phyloP scores from a whole-genome alignment of 441 rosid species.

The Gossypium gossypioides region DNA sequence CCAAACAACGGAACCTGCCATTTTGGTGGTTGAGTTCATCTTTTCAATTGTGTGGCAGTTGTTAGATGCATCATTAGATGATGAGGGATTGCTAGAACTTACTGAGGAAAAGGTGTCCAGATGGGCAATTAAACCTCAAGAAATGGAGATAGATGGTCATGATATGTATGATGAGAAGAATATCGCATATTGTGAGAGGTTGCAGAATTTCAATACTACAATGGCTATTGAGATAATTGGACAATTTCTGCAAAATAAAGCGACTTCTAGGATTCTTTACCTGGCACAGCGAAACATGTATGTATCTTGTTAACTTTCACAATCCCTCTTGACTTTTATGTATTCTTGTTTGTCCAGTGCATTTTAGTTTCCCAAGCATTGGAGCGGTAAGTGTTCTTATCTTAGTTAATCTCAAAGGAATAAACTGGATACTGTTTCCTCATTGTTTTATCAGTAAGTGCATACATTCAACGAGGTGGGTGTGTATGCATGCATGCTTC shows the following conservation, averaged over 20 bases:
- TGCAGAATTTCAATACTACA: slow-evolving; percentile 43
- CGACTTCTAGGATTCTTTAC: slow-evolving; percentile 48
- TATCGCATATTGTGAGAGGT: slow-evolving; percentile 33
- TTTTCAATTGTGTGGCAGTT: slow-evolving; percentile 49
- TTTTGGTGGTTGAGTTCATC: slow-evolving; percentile 40
- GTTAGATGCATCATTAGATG: slow-evolving; percentile 53
- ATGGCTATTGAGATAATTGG: slow-evolving; percentile 54
- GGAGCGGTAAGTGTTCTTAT: background rate
- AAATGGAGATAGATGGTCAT: slow-evolving; percentile 47
- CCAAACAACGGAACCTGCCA: slow-evolving; percentile 43
- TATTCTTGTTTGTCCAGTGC: background rate
- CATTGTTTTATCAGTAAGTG: background rate
- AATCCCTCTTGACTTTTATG: slow-evolving; percentile 1
- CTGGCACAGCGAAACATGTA: slow-evolving; percentile 51
- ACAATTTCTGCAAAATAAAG: slow-evolving; percentile 41
- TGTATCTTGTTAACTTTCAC: slow-evolving; percentile 18
- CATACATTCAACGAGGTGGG: background rate
- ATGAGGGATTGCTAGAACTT: slow-evolving; percentile 55
- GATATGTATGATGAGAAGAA: slow-evolving; percentile 33
- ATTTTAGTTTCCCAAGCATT: background rate
- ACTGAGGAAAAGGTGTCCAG: slow-evolving; percentile 40
- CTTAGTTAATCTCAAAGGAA: background rate
- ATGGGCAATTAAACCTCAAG: slow-evolving; percentile 39
- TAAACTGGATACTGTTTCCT: background rate
- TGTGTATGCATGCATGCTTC: background rate